Evolutionary conservation across 768 basidiomycete genomes (phyloP).

Genomic region (Collybiopsis luxurians): DNA sequence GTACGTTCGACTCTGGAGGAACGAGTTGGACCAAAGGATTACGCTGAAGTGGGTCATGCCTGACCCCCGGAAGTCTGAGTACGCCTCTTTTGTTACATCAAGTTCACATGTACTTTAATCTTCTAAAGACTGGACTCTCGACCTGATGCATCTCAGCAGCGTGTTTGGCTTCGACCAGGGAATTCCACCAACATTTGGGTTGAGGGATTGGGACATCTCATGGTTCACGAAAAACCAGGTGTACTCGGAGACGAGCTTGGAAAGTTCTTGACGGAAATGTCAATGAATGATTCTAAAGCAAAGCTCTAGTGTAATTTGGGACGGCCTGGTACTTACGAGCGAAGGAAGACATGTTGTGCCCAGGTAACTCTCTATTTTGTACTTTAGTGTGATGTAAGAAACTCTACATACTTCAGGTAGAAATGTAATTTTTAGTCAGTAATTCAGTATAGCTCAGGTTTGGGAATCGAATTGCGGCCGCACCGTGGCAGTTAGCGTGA

Average conservation of each 20-base stretch:
- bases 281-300: too few species aligned
- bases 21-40: conserved; percentile 48
- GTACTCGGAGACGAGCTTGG: conserved; percentile 22
- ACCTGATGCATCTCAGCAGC: conserved; percentile 27
- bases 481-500: too few species aligned
- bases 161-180: conserved; percentile 41
- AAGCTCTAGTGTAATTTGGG: too few species aligned
- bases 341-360: too few species aligned
- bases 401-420: too few species aligned
- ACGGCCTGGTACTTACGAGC: too few species aligned
- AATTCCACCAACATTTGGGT: conserved; percentile 42
- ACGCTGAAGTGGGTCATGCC: conserved; percentile 57
- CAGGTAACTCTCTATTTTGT: too few species aligned
- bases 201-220: conserved; percentile 42
- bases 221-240: conserved; percentile 39
- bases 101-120: neutral
- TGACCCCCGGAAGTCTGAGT: conserved; percentile 36
- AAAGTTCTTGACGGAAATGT: neutral
- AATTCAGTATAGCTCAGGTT: too few species aligned
- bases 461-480: too few species aligned
- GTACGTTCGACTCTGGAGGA: conserved; percentile 32
- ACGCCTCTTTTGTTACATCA: conserved; percentile 13
- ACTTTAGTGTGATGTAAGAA: too few species aligned
- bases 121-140: conserved; percentile 26
- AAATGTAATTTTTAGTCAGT: too few species aligned